These are phyloP conservation scores for Phytophthora fragariaefolia DNA, from an alignment of 352 stramenopile genomes.

Conservation along the genomic window DNA sequence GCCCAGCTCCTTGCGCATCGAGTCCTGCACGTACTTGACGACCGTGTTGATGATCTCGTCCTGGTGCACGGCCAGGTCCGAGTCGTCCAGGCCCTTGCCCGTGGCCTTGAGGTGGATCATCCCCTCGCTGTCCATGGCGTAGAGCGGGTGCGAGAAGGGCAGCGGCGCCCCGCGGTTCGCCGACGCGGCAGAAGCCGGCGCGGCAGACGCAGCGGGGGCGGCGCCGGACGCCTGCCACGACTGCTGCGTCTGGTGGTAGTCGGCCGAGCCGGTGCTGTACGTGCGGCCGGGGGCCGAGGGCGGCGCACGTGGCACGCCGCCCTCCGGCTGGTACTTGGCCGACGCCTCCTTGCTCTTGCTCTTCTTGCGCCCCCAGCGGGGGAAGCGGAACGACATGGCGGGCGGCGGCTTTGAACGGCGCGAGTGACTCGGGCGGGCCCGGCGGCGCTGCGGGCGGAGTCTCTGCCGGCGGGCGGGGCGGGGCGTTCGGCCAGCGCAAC, in stretches of 20 bases:
- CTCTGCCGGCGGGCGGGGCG: not conserved
- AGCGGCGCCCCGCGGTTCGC: conserved; percentile 41
- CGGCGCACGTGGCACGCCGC: conserved; percentile 36
- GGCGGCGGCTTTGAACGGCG: no score
- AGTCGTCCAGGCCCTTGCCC: conserved; percentile 81
- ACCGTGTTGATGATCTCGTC: conserved; percentile 90
- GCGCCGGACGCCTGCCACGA: conserved; percentile 31
- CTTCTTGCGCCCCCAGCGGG: conserved; percentile 79
- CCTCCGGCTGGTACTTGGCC: conserved; percentile 46
- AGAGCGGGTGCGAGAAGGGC: conserved; percentile 81
- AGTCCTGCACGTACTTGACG: conserved; percentile 88
- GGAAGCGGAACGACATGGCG: conserved; percentile 76
- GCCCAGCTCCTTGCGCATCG: conserved; percentile 79
- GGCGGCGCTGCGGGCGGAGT: no score
- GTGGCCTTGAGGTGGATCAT: conserved; percentile 90
- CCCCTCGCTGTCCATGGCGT: conserved; percentile 83
- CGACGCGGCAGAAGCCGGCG: conserved; percentile 15
- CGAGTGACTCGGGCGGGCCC: no score
- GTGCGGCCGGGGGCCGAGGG: conserved; percentile 53
- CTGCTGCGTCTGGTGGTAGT: conserved; percentile 43
- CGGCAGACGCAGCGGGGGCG: conserved; percentile 29
- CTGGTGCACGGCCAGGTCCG: conserved; percentile 87
- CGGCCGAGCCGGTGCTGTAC: conserved; percentile 52
- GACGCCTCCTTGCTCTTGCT: conserved; percentile 53
- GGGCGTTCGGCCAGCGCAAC: conserved; percentile 36